A percentile compares a stretch with the other conserved stretches of the same genome.
Conservation (phyloP, 306 rosid species). For the Begonia peltatifolia region DNA sequence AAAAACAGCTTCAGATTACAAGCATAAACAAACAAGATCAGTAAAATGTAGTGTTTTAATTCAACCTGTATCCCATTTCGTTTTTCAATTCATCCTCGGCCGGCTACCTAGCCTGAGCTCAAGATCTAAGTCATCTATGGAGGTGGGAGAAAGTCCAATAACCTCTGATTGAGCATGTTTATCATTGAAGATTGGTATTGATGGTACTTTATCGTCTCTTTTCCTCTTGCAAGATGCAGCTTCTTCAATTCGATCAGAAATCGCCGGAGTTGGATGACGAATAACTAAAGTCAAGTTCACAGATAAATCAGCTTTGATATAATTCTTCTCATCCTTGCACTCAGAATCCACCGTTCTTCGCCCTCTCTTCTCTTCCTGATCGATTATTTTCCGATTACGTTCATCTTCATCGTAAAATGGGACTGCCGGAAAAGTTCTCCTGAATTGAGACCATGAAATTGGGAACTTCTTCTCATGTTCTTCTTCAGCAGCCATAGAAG, state of each 20-base stretch:
- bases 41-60: too few relatives aligned
- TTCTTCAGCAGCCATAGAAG: conserved; percentile 6
- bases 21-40: too few relatives aligned
- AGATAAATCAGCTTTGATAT: conserved; percentile 19
- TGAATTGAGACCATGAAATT: conserved; percentile 16
- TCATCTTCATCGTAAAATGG: conserved; percentile 8
- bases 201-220: conserved; percentile 24
- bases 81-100: conserved; percentile 23
- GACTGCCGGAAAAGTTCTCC: conserved; percentile 25
- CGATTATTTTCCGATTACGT: conserved; percentile 7
- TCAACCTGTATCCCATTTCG: too few relatives aligned
- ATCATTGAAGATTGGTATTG: conserved; percentile 22
- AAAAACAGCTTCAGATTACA: too few relatives aligned
- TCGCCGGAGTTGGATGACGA: conserved; percentile 7
- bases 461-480: conserved; percentile 8
- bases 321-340: conserved; percentile 13
- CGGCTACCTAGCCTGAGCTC: conserved; percentile 35
- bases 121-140: conserved; percentile 33
- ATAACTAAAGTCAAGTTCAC: conserved; percentile 31
- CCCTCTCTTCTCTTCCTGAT: conserved; percentile 15
- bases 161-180: conserved; percentile 11
- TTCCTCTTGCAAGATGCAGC: conserved; percentile 42
- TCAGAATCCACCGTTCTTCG: conserved; percentile 26
- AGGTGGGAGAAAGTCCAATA: conserved; percentile 16
- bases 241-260: conserved; percentile 7